Conservation (phyloP, 768 basidiomycete genomes). For the Tremella yokohamensis region DNA sequence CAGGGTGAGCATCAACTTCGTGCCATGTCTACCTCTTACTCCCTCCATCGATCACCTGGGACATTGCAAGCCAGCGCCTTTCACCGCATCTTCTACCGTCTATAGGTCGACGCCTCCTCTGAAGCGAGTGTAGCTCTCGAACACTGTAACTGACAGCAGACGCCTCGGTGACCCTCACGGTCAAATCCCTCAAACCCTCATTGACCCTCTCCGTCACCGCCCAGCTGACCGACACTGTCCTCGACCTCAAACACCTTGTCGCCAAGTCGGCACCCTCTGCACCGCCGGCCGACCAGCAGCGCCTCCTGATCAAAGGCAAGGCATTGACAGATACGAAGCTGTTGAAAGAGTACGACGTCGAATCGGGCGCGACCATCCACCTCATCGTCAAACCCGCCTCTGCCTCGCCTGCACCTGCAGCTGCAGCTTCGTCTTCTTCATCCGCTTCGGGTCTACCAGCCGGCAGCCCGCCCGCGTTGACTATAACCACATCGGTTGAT, state of each 20-base stretch:
- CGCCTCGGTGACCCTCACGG: conserved; percentile 64
- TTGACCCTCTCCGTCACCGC: conserved; percentile 65
- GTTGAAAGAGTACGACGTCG: conserved; percentile 81
- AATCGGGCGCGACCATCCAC: conserved; percentile 75
- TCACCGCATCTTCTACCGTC: not conserved
- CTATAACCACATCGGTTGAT: conserved; percentile 40
- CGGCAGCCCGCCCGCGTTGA: conserved; percentile 30
- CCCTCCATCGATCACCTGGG: not conserved
- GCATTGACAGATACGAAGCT: conserved; percentile 83
- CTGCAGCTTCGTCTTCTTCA: conserved; percentile 18
- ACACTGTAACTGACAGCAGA: conserved; percentile 7
- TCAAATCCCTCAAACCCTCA: conserved; percentile 90
- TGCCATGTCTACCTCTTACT: not conserved
- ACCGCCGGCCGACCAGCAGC: conserved; percentile 73
- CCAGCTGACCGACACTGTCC: conserved; percentile 76
- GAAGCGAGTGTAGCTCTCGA: no score
- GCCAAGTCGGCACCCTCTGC: conserved; percentile 59
- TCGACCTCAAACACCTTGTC: conserved; percentile 72
- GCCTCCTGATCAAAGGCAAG: conserved; percentile 90
- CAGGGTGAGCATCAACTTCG: conserved; percentile 25
- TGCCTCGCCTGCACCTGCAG: conserved; percentile 16
- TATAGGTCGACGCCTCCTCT: no score
- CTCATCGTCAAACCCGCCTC: conserved; percentile 73
- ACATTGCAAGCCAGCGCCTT: not conserved
- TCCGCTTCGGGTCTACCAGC: conserved; percentile 13